A percentile compares a stretch with the other conserved stretches of the same genome.
phyloP scores from a whole-genome alignment of 768 basidiomycete species.

The Imleria badia region DNA sequence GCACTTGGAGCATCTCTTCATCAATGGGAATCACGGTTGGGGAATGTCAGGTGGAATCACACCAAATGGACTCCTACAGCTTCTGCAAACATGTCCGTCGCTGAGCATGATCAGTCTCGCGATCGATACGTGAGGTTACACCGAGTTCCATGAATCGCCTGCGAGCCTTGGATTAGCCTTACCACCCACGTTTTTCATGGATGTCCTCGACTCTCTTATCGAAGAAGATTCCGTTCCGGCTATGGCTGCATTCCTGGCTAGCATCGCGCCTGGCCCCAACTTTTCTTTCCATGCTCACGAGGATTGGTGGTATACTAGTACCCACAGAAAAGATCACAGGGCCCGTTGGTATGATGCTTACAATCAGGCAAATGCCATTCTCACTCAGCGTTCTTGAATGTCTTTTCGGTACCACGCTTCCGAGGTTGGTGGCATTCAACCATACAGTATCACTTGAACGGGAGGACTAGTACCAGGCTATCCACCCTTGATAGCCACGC shows the following conservation, averaged over 20 bases:
- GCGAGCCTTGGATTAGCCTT: neutral
- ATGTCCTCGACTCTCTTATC: neutral
- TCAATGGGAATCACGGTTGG: too few relatives aligned
- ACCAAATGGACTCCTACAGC: neutral
- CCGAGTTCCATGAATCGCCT: neutral
- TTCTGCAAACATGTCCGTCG: neutral
- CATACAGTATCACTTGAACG: too few relatives aligned
- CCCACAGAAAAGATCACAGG: too few relatives aligned
- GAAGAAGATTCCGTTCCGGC: neutral
- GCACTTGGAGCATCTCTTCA: too few relatives aligned
- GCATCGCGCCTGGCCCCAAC: neutral
- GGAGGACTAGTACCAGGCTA: too few relatives aligned
- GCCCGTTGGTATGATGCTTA: too few relatives aligned
- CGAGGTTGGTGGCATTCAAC: too few relatives aligned
- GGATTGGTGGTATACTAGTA: too few relatives aligned
- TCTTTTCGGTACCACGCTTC: too few relatives aligned
- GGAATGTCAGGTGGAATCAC: neutral
- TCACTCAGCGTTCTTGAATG: too few relatives aligned
- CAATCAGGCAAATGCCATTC: too few relatives aligned
- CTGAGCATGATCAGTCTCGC: neutral
- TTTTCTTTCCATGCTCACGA: neutral
- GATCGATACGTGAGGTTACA: neutral
- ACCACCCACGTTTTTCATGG: neutral
- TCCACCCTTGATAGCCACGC: too few relatives aligned
- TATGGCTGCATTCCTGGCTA: neutral